Conservation (phyloP, 495 filamentous ascomycete species). For the Neurospora sp. region DNA sequence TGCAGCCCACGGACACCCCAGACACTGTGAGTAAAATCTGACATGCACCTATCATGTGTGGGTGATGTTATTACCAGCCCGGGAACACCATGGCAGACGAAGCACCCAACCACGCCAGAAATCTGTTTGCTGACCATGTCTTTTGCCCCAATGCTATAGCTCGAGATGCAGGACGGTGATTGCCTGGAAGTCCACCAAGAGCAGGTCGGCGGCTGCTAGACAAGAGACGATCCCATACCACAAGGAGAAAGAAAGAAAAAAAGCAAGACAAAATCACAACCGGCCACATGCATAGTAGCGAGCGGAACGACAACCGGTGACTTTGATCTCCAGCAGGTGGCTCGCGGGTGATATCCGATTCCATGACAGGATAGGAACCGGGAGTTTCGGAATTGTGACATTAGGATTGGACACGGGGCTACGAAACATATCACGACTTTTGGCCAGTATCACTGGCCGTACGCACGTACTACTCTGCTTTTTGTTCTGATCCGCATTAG, state of each 20-base stretch:
- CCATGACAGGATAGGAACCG: background rate
- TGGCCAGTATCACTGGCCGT: background rate
- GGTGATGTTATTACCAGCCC: background rate
- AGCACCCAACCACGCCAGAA: background rate
- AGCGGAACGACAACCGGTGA: background rate
- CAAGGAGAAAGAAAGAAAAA: background rate
- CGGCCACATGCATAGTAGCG: background rate
- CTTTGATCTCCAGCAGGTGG: background rate
- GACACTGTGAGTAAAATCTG: slow-evolving; percentile 61
- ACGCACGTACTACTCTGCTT: background rate
- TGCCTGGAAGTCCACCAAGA: slow-evolving; percentile 97
- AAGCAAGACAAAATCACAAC: background rate
- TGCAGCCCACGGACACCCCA: slow-evolving; percentile 80
- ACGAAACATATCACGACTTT: background rate
- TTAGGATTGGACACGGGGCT: background rate
- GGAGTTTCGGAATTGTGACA: background rate
- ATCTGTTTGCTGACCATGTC: slow-evolving; percentile 4
- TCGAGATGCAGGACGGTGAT: slow-evolving; percentile 96
- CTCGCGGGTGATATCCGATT: background rate
- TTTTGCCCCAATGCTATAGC: slow-evolving; percentile 36
- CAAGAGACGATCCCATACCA: background rate
- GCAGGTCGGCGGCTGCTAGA: slow-evolving; percentile 69
- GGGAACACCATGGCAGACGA: background rate
- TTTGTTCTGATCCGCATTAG: background rate
- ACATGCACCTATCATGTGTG: background rate